phyloP scores from a whole-genome alignment of 2,329 filamentous ascomycete genomes.

The Calonectria pteridis region DNA sequence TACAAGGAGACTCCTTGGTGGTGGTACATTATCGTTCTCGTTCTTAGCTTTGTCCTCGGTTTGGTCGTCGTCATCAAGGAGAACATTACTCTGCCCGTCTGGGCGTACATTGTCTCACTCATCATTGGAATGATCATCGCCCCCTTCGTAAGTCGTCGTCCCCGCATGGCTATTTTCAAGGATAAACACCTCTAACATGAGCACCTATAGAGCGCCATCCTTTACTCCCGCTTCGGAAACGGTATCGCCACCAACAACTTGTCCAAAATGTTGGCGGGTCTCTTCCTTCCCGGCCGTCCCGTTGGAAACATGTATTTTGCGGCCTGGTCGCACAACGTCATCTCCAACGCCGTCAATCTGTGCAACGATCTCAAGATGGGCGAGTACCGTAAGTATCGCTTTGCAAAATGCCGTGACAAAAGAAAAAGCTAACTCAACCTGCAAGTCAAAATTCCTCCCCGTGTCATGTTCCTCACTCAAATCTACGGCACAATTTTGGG shows the following conservation, averaged over 20 bases:
- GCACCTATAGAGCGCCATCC: conserved; percentile 59
- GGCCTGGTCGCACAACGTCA: conserved; percentile 70
- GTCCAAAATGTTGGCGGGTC: conserved; percentile 68
- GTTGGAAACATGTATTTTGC: conserved; percentile 71
- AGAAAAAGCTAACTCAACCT: conserved; percentile 32
- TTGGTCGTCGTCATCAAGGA: conserved; percentile 60
- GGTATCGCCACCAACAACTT: conserved; percentile 71
- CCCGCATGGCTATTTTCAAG: no score
- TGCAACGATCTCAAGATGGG: conserved; percentile 69
- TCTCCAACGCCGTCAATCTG: conserved; percentile 62
- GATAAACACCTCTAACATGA: neutral
- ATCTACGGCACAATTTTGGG: conserved; percentile 68
- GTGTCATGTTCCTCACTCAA: conserved; percentile 68
- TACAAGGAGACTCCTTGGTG: conserved; percentile 65
- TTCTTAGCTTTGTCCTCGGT: conserved; percentile 60
- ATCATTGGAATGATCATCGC: conserved; percentile 61
- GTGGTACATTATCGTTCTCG: conserved; percentile 59
- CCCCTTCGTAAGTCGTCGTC: conserved; percentile 59
- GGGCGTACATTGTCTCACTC: conserved; percentile 62
- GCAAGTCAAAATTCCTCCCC: conserved; percentile 67
- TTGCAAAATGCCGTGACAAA: rapidly evolving
- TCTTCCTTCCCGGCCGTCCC: conserved; percentile 63
- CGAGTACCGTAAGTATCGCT: conserved; percentile 61
- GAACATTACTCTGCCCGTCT: conserved; percentile 59
- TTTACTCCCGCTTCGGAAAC: conserved; percentile 66